A percentile compares a stretch with the other conserved stretches of the same genome.
Conservation (phyloP, 2,329 filamentous ascomycete species). For the Grosmannia serpens region DNA sequence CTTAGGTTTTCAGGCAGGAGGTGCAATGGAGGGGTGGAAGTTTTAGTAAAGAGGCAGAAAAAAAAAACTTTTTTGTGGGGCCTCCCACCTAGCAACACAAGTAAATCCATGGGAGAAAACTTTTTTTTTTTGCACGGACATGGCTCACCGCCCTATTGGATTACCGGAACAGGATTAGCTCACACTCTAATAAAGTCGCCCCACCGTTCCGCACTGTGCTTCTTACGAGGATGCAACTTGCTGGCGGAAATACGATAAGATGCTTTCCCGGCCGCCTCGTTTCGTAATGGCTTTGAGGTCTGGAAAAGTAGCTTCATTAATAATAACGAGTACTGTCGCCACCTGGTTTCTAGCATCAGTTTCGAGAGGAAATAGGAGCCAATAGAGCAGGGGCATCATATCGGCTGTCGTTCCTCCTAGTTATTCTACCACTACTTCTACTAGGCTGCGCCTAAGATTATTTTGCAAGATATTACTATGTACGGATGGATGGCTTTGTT, state of each 20-base stretch:
- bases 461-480: too few relatives aligned
- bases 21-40: constrained; percentile 2
- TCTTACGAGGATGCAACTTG: not conserved
- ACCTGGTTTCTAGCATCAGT: not conserved
- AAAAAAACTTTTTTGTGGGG: constrained; percentile 14
- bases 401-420: not conserved
- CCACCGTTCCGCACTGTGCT: not conserved
- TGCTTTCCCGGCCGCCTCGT: not conserved
- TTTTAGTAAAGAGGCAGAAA: constrained; percentile 9
- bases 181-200: constrained; percentile 2
- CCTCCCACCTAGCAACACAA: not conserved
- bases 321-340: not conserved
- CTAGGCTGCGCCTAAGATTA: too few relatives aligned
- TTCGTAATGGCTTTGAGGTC: too few relatives aligned
- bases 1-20: not conserved
- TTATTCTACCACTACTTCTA: not conserved
- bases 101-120: constrained; percentile 1
- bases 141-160: constrained; percentile 11
- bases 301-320: not conserved
- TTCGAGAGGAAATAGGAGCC: not conserved
- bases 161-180: constrained; percentile 8
- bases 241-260: not conserved
- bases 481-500: too few relatives aligned
- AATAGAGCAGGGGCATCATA: not conserved
- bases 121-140: constrained; percentile 9